A percentile compares a stretch with the other conserved stretches of the same genome.
Conservation (phyloP, 2,329 filamentous ascomycete species). For the Cladobotryum protrusum region DNA sequence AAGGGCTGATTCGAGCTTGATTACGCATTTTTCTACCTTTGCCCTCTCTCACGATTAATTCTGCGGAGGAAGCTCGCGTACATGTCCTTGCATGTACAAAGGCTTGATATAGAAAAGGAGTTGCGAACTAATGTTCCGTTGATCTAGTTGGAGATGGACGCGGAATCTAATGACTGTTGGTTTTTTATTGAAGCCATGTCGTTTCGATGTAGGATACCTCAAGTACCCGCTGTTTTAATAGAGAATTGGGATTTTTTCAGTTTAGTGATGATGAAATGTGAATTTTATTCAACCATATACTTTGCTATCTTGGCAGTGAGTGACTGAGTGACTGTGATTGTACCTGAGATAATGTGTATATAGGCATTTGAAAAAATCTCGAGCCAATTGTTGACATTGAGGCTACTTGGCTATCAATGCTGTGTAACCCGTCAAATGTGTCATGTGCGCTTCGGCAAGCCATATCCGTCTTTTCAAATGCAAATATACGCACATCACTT, state of each 20-base stretch:
- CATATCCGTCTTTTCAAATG: too few relatives aligned
- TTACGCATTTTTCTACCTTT: conserved; percentile 11
- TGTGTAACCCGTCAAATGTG: too few relatives aligned
- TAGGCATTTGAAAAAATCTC: too few relatives aligned
- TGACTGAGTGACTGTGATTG: too few relatives aligned
- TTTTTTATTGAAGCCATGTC: conserved; percentile 6
- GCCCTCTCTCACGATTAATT: conserved; percentile 15
- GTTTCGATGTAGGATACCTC: conserved; percentile 12
- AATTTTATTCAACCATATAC: too few relatives aligned
- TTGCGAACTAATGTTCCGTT: conserved; percentile 14
- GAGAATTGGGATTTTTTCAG: conserved; percentile 8
- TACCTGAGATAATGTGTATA: too few relatives aligned
- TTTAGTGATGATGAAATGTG: conserved; percentile 6
- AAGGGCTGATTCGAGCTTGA: conserved; percentile 16
- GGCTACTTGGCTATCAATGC: too few relatives aligned
- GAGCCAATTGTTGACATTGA: too few relatives aligned
- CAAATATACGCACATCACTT: too few relatives aligned
- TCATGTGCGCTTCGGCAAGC: too few relatives aligned
- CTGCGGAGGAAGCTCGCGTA: conserved; percentile 1
- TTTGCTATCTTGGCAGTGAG: too few relatives aligned
- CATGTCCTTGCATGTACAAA: conserved; percentile 22
- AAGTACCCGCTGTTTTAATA: conserved; percentile 10
- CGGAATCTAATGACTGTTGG: neutral
- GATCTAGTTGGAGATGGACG: conserved; percentile 7
- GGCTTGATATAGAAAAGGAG: conserved; percentile 21